Evolutionary conservation across 345 rosid genomes (phyloP).

Genomic region (Trapa incisa): DNA sequence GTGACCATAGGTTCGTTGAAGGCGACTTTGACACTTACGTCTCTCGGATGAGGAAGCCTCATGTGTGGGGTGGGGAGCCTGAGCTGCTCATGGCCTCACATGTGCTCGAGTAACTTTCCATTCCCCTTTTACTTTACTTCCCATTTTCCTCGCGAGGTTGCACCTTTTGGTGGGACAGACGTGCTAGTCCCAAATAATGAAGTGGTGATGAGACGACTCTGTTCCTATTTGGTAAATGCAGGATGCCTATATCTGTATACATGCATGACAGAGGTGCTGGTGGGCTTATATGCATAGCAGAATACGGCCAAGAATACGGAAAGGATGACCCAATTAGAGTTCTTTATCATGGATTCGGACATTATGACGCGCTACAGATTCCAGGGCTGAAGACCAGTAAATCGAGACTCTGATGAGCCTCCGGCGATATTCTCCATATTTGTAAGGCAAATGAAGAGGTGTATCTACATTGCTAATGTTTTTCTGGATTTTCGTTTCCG

Average conservation of each 20-base stretch:
- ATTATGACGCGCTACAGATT: conserved; percentile 67
- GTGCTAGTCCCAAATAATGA: background rate
- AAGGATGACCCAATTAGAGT: conserved; percentile 64
- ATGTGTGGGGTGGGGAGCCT: conserved; percentile 98
- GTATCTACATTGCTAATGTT: background rate
- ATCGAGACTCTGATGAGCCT: conserved; percentile 33
- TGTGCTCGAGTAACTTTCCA: conserved; percentile 52
- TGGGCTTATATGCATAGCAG: conserved; percentile 71
- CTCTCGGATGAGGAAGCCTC: conserved; percentile 62
- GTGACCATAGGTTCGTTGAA: conserved; percentile 68
- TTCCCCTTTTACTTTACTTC: background rate
- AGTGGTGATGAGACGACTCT: background rate
- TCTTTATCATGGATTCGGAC: conserved; percentile 83
- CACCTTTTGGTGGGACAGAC: background rate
- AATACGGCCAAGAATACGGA: conserved; percentile 87
- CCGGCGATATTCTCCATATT: background rate
- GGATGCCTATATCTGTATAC: conserved; percentile 88
- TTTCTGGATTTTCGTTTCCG: background rate
- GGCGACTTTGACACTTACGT: conserved; percentile 86
- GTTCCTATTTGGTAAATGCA: conserved; percentile 16
- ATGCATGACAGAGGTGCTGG: conserved; percentile 59
- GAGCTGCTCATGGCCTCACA: conserved; percentile 94
- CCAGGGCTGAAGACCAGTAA: conserved; percentile 24
- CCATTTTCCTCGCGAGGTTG: background rate
- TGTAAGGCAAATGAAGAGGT: background rate